These are phyloP conservation scores for Aspergillus fumigatiaffinis DNA, from an alignment of 2,329 filamentous ascomycete genomes.

Conservation along the genomic window DNA sequence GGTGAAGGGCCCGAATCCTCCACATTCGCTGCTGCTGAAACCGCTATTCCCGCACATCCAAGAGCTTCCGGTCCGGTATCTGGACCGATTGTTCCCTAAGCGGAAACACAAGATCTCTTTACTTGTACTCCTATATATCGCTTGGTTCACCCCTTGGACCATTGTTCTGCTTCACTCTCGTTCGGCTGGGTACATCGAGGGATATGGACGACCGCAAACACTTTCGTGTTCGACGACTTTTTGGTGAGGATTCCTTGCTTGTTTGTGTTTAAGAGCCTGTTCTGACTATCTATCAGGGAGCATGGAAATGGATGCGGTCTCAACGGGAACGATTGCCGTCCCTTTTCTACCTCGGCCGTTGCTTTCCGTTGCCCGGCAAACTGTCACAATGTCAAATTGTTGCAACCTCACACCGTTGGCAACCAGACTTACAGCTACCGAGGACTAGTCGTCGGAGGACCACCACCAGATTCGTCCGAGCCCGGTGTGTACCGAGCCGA, in stretches of 20 bases:
- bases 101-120: constrained; percentile 43
- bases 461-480: constrained; percentile 33
- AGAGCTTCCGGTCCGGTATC: constrained; percentile 41
- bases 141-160: constrained; percentile 47
- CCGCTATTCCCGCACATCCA: constrained; percentile 46
- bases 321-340: constrained; percentile 54
- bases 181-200: constrained; percentile 46
- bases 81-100: constrained; percentile 45
- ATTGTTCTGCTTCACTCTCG: constrained; percentile 44
- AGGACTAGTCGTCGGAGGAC: constrained; percentile 50
- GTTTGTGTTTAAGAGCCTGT: background rate
- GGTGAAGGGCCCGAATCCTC: constrained; percentile 47
- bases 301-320: constrained; percentile 48
- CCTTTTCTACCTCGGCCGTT: constrained; percentile 50
- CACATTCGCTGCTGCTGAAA: constrained; percentile 42
- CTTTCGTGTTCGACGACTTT: constrained; percentile 46
- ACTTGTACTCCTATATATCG: constrained; percentile 40
- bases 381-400: constrained; percentile 45
- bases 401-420: constrained; percentile 51
- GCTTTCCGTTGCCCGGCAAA: constrained; percentile 56
- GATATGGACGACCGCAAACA: constrained; percentile 44
- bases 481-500: constrained; percentile 75
- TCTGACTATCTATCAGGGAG: constrained; percentile 26
- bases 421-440: constrained; percentile 50
- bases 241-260: constrained; percentile 32